Evolutionary conservation across 2,329 filamentous ascomycete genomes (phyloP).

Genomic region (Diaporthe australafricana): DNA sequence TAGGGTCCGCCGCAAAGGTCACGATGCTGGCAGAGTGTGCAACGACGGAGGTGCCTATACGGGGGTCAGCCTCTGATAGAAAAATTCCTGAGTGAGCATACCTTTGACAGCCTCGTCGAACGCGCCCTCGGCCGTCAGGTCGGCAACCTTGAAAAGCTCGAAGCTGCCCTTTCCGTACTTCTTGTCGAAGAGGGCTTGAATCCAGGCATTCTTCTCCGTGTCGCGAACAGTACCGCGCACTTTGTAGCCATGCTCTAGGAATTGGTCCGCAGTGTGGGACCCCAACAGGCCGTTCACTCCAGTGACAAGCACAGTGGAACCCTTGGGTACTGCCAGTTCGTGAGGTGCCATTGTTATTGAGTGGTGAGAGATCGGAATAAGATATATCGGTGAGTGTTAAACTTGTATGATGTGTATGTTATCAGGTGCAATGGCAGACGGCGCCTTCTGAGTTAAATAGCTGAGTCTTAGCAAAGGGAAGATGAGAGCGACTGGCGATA

Average conservation of each 20-base stretch:
- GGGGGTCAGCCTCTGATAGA: not conserved
- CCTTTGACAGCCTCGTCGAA: slow-evolving; percentile 21
- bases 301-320: slow-evolving; percentile 49
- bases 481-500: too few relatives aligned
- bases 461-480: too few relatives aligned
- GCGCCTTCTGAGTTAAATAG: not conserved
- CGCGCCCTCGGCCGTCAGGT: slow-evolving; percentile 39
- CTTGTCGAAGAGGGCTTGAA: slow-evolving; percentile 40
- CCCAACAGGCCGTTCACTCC: slow-evolving; percentile 57
- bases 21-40: not conserved
- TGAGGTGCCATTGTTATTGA: slow-evolving; percentile 27
- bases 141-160: slow-evolving; percentile 44
- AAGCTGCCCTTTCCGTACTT: slow-evolving; percentile 44
- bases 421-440: not conserved
- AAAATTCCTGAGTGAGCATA: not conserved
- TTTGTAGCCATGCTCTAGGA: slow-evolving; percentile 50
- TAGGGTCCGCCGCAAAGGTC: not conserved
- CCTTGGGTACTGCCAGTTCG: slow-evolving; percentile 34
- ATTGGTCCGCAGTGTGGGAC: slow-evolving; percentile 50
- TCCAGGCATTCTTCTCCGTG: slow-evolving; percentile 44
- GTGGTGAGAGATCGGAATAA: not conserved
- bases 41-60: not conserved
- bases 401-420: not conserved
- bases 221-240: slow-evolving; percentile 54
- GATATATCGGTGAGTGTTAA: not conserved